A percentile compares a stretch with the other conserved stretches of the same genome.
phyloP scores from a whole-genome alignment of 495 filamentous ascomycete species.

The Aspergillus sparsus region DNA sequence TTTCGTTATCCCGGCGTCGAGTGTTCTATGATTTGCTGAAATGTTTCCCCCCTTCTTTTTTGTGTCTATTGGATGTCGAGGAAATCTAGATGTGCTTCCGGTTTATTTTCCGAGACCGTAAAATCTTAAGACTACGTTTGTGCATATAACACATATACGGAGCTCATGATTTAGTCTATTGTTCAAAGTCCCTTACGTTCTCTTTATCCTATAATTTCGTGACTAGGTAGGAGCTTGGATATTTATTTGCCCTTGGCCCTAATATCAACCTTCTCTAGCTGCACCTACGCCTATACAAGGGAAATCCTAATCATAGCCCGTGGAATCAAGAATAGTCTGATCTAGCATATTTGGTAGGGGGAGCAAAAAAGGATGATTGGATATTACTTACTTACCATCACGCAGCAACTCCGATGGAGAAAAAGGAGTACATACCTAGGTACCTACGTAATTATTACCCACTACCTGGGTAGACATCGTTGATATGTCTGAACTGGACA shows the following conservation, averaged over 20 bases:
- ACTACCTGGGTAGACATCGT: neutral
- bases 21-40: constrained; percentile 51
- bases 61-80: constrained; percentile 20
- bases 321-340: too few relatives aligned
- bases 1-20: constrained; percentile 46
- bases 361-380: too few relatives aligned
- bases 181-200: constrained; percentile 1
- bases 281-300: neutral
- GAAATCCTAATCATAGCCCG: too few relatives aligned
- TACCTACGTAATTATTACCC: neutral
- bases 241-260: too few relatives aligned
- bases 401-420: too few relatives aligned
- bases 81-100: constrained; percentile 42
- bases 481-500: too few relatives aligned
- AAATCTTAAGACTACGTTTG: constrained; percentile 31
- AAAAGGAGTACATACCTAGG: neutral
- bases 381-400: too few relatives aligned
- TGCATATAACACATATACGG: constrained; percentile 14
- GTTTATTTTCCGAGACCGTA: constrained; percentile 29
- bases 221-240: too few relatives aligned
- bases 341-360: too few relatives aligned
- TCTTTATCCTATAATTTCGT: neutral
- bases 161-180: constrained; percentile 24
- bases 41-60: constrained; percentile 29
- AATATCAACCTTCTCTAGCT: neutral